Conservation (phyloP, 371 early-diverging fungal species). For the Mucor plumbeus region DNA sequence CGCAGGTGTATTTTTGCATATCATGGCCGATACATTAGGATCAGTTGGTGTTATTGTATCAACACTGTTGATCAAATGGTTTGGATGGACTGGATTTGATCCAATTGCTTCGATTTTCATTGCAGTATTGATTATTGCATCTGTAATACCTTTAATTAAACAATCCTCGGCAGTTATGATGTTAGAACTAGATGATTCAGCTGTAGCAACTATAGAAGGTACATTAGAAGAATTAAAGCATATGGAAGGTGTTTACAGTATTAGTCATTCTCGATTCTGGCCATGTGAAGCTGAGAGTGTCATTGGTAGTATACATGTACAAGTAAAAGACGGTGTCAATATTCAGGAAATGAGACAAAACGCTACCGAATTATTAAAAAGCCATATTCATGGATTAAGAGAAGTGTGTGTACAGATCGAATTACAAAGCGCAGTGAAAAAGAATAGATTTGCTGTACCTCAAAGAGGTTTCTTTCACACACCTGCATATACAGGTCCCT, state of each 20-base stretch:
- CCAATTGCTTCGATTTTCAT: conserved; percentile 95
- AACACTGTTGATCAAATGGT: conserved; percentile 84
- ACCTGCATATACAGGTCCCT: conserved; percentile 23
- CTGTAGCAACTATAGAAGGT: conserved; percentile 54
- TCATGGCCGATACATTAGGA: conserved; percentile 95
- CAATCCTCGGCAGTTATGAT: conserved; percentile 68
- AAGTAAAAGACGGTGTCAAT: conserved; percentile 44
- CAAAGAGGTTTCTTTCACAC: conserved; percentile 45
- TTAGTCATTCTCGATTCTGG: conserved; percentile 63
- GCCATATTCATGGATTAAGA: conserved; percentile 52
- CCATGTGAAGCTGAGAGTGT: conserved; percentile 65
- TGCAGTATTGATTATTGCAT: conserved; percentile 83
- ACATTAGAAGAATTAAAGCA: conserved; percentile 57
- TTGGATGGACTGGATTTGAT: conserved; percentile 95
- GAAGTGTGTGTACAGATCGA: conserved; percentile 60
- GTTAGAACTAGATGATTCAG: conserved; percentile 58
- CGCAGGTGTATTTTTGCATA: conserved; percentile 87
- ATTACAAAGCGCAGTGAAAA: conserved; percentile 35
- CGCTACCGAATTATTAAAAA: conserved; percentile 43
- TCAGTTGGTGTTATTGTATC: conserved; percentile 95
- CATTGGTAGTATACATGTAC: conserved; percentile 63
- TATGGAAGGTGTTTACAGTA: conserved; percentile 52
- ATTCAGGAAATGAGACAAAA: conserved; percentile 37
- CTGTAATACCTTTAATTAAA: conserved; percentile 85
- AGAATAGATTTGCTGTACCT: conserved; percentile 21